A percentile compares a stretch with the other conserved stretches of the same genome.
phyloP scores from a whole-genome alignment of 768 basidiomycete species.

The Asterophora lycoperdoides region DNA sequence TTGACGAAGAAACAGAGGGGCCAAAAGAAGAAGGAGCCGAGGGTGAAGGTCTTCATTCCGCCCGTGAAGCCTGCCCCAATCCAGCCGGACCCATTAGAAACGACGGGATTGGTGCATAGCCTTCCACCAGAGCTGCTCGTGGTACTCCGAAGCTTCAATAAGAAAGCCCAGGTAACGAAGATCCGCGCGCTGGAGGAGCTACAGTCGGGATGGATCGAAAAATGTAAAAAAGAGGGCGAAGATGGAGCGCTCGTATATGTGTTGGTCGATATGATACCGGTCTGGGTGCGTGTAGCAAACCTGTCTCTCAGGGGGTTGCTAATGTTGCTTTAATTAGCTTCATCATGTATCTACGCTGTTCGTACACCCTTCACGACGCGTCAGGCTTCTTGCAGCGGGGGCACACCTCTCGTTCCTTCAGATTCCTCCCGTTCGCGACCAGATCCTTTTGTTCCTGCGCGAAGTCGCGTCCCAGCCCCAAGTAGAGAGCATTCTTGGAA shows the following conservation, averaged over 20 bases:
- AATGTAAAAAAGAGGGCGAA: constrained; percentile 38
- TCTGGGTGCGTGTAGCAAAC: constrained; percentile 69
- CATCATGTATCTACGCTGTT: constrained; percentile 84
- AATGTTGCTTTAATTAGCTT: constrained; percentile 42
- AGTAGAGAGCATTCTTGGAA: constrained; percentile 56
- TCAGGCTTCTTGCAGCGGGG: constrained; percentile 56
- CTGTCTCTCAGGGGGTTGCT: not conserved
- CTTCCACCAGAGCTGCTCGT: constrained; percentile 82
- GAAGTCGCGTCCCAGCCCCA: constrained; percentile 47
- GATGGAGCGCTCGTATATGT: constrained; percentile 36
- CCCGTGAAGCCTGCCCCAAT: constrained; percentile 75
- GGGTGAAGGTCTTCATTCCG: constrained; percentile 82
- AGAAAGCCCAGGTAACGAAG: constrained; percentile 88
- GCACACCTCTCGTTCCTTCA: constrained; percentile 65
- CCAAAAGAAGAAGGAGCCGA: constrained; percentile 66
- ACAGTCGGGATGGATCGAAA: constrained; percentile 60
- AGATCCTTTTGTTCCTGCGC: constrained; percentile 46
- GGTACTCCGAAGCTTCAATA: constrained; percentile 73
- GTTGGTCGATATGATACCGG: constrained; percentile 66
- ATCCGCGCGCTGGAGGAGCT: constrained; percentile 83
- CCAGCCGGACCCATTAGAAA: constrained; percentile 83
- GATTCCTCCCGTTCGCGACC: constrained; percentile 43
- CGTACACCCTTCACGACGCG: constrained; percentile 73
- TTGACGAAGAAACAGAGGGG: constrained; percentile 49
- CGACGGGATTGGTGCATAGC: constrained; percentile 66